Evolutionary conservation across 805 yeast genomes (phyloP).

Genomic region (Wickerhamiella occidentalis): DNA sequence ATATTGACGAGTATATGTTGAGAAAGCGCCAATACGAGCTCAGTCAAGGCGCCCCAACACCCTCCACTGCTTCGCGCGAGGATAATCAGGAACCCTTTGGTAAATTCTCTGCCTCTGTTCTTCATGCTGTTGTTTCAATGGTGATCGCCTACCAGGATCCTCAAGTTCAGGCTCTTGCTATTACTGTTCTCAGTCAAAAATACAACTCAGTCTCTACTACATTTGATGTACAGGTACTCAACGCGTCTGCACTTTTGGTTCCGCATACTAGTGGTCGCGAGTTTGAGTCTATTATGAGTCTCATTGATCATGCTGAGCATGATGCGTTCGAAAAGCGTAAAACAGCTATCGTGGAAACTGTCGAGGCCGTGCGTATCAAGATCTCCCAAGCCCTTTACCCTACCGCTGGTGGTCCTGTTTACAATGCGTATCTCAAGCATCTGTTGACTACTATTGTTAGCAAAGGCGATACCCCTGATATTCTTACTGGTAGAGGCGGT

Average conservation of each 20-base stretch:
- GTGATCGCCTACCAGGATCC: constrained; percentile 34
- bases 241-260: constrained; percentile 22
- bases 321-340: constrained; percentile 13
- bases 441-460: constrained; percentile 54
- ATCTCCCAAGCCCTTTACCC: constrained; percentile 26
- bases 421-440: constrained; percentile 48
- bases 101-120: constrained; percentile 16
- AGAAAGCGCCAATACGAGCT: constrained; percentile 12
- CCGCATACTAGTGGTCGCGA: constrained; percentile 16
- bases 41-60: too few relatives aligned
- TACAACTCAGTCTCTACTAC: constrained; percentile 18
- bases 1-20: constrained; percentile 33
- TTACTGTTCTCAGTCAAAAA: constrained; percentile 54
- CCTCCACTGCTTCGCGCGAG: constrained; percentile 5
- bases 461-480: constrained; percentile 47
- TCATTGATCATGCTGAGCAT: constrained; percentile 16
- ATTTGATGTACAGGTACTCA: constrained; percentile 28
- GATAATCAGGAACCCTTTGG: constrained; percentile 28
- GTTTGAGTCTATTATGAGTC: constrained; percentile 16
- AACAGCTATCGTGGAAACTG: constrained; percentile 22
- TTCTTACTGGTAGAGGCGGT: constrained; percentile 28
- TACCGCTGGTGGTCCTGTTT: constrained; percentile 35
- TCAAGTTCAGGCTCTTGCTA: constrained; percentile 62
- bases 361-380: constrained; percentile 40
- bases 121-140: constrained; percentile 18